phyloP scores from a whole-genome alignment of 2,329 filamentous ascomycete species.

The Teratosphaeria viscida region DNA sequence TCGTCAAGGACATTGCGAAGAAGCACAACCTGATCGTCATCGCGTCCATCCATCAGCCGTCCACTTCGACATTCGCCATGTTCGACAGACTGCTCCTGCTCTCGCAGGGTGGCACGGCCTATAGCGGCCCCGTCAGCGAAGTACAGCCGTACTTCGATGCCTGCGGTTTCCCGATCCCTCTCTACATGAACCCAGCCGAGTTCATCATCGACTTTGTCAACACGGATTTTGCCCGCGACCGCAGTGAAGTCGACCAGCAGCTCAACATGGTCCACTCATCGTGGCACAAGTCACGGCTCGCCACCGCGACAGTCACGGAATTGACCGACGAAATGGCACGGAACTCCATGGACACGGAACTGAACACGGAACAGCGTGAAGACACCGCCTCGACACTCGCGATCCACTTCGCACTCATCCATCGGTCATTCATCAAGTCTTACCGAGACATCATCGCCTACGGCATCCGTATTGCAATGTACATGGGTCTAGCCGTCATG shows the following conservation, averaged over 20 bases:
- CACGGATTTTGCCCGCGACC: constrained; percentile 56
- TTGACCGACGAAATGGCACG: constrained; percentile 27
- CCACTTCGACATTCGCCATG: constrained; percentile 64
- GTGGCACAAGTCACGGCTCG: constrained; percentile 44
- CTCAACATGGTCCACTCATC: constrained; percentile 44
- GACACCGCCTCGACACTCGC: constrained; percentile 35
- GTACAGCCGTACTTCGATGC: constrained; percentile 54
- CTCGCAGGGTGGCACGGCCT: constrained; percentile 59
- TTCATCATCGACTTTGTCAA: constrained; percentile 70
- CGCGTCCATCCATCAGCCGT: constrained; percentile 78
- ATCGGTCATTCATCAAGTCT: constrained; percentile 72
- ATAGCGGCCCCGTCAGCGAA: constrained; percentile 54
- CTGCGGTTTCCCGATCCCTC: constrained; percentile 53
- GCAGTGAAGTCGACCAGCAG: constrained; percentile 36
- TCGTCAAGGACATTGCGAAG: constrained; percentile 56
- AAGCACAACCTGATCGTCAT: constrained; percentile 65
- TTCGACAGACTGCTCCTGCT: constrained; percentile 73
- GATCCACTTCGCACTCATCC: constrained; percentile 56
- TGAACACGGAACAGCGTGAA: constrained; percentile 19
- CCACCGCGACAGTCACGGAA: constrained; percentile 24
- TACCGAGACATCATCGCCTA: constrained; percentile 79
- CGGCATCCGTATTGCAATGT: constrained; percentile 74
- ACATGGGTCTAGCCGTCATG: constrained; percentile 67
- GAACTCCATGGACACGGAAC: constrained; percentile 22
- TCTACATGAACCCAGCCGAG: constrained; percentile 69